Evolutionary conservation across 2,329 filamentous ascomycete genomes (phyloP).

Genomic region (Fusarium solani-melongenae): DNA sequence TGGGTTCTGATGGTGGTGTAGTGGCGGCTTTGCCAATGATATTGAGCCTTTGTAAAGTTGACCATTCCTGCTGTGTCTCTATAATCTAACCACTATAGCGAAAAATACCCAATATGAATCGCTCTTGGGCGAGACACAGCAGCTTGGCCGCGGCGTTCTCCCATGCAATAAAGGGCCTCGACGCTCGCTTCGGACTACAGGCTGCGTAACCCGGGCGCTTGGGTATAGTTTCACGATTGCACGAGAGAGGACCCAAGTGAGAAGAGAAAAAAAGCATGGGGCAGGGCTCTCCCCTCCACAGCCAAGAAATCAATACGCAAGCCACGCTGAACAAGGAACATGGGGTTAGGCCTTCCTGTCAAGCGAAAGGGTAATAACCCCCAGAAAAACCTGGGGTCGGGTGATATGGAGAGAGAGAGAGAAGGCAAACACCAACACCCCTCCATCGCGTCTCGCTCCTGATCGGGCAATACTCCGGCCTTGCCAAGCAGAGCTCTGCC

Average conservation of each 20-base stretch:
- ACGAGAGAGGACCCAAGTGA: background rate
- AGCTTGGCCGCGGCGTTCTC: background rate
- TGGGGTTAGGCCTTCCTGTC: background rate
- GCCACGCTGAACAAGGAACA: background rate
- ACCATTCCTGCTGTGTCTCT: background rate
- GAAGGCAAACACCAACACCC: background rate
- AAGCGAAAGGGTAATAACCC: background rate
- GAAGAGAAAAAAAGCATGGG: background rate
- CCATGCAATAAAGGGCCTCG: background rate
- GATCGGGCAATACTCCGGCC: constrained; percentile 39
- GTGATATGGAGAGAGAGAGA: background rate
- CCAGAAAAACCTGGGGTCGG: background rate
- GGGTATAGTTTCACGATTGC: constrained; percentile 13
- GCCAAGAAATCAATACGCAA: background rate
- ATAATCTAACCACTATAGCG: background rate
- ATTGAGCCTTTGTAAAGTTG: background rate
- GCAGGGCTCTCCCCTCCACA: background rate
- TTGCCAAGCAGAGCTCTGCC: constrained; percentile 22
- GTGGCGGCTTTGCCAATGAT: background rate
- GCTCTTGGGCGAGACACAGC: background rate
- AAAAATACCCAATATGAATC: background rate
- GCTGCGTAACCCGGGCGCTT: constrained; percentile 24
- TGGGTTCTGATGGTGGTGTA: background rate
- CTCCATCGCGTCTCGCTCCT: constrained; percentile 38
- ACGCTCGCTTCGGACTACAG: constrained; percentile 32